These are phyloP conservation scores for Debaryomycetaceae sp. DNA, from an alignment of 1,139 yeast genomes.

Conservation along the genomic window DNA sequence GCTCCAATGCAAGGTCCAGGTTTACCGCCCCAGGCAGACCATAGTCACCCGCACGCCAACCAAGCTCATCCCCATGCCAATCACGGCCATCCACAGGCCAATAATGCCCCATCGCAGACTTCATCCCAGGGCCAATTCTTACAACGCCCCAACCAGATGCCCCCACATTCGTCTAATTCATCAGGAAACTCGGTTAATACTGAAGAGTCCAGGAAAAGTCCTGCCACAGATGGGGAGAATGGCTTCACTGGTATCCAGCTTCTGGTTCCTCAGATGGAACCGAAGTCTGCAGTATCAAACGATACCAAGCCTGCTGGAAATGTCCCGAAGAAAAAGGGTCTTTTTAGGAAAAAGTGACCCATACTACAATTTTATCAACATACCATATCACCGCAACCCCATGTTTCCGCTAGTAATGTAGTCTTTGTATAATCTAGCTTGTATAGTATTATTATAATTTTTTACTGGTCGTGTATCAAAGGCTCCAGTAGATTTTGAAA, in stretches of 20 bases:
- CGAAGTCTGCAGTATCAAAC: constrained; percentile 4
- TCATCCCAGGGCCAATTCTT: constrained; percentile 11
- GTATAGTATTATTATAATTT: background rate
- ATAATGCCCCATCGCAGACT: constrained; percentile 5
- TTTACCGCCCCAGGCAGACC: constrained; percentile 1
- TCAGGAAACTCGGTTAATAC: constrained; percentile 20
- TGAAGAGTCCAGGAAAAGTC: constrained; percentile 19
- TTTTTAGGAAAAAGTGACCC: constrained; percentile 26
- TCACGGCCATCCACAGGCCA: background rate
- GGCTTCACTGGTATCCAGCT: constrained; percentile 7
- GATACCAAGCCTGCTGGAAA: background rate
- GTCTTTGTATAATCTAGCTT: background rate
- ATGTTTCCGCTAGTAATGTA: background rate
- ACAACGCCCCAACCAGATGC: constrained; percentile 28
- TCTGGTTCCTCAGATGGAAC: constrained; percentile 5
- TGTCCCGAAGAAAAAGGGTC: constrained; percentile 27
- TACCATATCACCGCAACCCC: too few species aligned
- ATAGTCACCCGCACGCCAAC: background rate
- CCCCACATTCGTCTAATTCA: constrained; percentile 20
- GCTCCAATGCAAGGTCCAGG: constrained; percentile 5
- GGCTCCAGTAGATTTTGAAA: background rate
- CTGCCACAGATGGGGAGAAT: constrained; percentile 16
- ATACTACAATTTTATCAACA: background rate
- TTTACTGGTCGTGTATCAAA: background rate
- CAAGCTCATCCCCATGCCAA: background rate